phyloP scores from a whole-genome alignment of 345 rosid genomes.

The Bruguiera parviflora region DNA sequence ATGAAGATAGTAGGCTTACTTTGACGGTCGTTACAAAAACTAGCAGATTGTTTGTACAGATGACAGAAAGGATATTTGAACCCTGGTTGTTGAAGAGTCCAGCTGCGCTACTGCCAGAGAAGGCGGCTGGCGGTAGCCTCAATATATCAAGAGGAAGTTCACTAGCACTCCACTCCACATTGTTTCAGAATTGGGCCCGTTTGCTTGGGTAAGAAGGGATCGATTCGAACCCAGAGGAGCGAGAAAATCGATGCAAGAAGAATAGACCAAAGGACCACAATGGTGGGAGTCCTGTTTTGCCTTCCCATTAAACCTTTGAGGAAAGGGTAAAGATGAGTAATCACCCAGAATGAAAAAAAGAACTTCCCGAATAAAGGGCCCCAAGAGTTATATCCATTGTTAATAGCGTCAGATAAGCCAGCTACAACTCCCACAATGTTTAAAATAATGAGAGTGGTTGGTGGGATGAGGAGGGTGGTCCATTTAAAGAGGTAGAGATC shows the following conservation, averaged over 20 bases:
- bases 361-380: conserved; percentile 93
- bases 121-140: too few species aligned
- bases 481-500: conserved; percentile 96
- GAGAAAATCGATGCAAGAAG: conserved; percentile 93
- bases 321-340: conserved; percentile 92
- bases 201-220: conserved; percentile 90
- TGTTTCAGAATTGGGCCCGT: conserved; percentile 84
- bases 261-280: conserved; percentile 81
- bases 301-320: conserved; percentile 94
- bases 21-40: too few species aligned
- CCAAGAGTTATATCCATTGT: conserved; percentile 86
- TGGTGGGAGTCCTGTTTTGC: conserved; percentile 94
- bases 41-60: too few species aligned
- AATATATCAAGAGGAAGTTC: background rate
- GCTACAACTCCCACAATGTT: conserved; percentile 96
- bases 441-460: conserved; percentile 83
- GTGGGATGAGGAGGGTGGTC: conserved; percentile 96
- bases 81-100: too few species aligned
- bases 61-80: too few species aligned
- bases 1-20: too few species aligned
- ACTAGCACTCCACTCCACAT: conserved; percentile 87
- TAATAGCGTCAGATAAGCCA: conserved; percentile 82
- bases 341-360: conserved; percentile 90
- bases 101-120: too few species aligned
- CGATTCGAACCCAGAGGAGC: conserved; percentile 88